A percentile compares a stretch with the other conserved stretches of the same genome.
Conservation (phyloP, 176 grass and related monocot species). For the Carex pumila region DNA sequence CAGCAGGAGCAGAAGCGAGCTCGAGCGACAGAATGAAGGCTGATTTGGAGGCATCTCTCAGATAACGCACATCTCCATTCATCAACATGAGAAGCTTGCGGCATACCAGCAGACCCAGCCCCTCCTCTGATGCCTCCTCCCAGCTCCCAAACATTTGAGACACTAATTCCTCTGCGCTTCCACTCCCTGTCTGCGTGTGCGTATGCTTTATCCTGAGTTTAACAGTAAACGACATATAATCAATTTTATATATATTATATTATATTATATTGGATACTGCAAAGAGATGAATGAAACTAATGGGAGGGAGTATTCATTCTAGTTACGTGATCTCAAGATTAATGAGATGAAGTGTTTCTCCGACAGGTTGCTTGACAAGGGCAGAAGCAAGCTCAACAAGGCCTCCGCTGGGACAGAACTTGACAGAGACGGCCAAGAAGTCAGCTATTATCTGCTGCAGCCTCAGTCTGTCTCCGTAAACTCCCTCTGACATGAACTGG, state of each 20-base stretch:
- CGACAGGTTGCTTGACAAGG: constrained; percentile 53
- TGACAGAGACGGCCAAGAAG: constrained; percentile 65
- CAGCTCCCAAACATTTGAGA: constrained; percentile 72
- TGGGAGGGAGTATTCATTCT: background rate
- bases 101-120: constrained; percentile 61
- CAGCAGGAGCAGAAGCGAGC: constrained; percentile 48
- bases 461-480: constrained; percentile 74
- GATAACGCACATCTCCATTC: constrained; percentile 69
- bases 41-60: constrained; percentile 63
- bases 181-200: constrained; percentile 10
- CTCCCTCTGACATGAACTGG: constrained; percentile 42
- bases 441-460: constrained; percentile 84
- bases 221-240: background rate
- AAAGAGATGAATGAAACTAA: background rate
- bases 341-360: constrained; percentile 69
- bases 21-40: constrained; percentile 74
- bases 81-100: constrained; percentile 81
- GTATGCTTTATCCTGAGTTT: constrained; percentile 57
- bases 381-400: constrained; percentile 52
- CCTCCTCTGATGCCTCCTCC: constrained; percentile 48
- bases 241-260: background rate
- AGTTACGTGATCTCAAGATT: constrained; percentile 69
- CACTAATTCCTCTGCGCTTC: constrained; percentile 54
- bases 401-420: constrained; percentile 72
- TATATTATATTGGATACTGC: background rate